Percentiles rank a stretch among this genome's conserved stretches.
Evolutionary conservation across 805 yeast genomes (phyloP).

Genomic region (Phaffomyces antillensis): DNA sequence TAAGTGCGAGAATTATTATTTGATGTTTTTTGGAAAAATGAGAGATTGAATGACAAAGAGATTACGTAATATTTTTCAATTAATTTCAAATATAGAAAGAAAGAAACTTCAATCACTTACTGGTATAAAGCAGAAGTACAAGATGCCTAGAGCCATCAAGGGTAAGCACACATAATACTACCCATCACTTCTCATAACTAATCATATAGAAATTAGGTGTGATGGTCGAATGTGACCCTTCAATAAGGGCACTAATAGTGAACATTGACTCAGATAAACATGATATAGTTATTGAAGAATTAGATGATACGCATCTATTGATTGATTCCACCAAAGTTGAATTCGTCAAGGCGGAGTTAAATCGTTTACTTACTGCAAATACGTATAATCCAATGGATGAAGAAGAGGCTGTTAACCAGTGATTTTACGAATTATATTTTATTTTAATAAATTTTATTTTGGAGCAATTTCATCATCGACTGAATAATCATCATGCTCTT

Average conservation of each 20-base stretch:
- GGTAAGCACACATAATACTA: neutral
- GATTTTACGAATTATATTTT: neutral
- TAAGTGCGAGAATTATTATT: no score
- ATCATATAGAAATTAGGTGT: no score
- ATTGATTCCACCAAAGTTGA: conserved; percentile 74
- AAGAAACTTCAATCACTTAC: no score
- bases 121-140: no score
- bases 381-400: conserved; percentile 81
- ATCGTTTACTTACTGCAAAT: conserved; percentile 69
- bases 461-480: conserved; percentile 8
- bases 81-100: no score
- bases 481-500: neutral
- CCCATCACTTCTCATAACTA: no score
- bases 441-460: neutral
- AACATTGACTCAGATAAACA: conserved; percentile 71
- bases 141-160: neutral
- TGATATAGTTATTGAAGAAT: conserved; percentile 69
- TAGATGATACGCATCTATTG: conserved; percentile 86
- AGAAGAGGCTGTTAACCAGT: conserved; percentile 35
- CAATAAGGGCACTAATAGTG: conserved; percentile 78
- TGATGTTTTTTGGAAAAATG: no score
- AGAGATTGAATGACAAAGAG: no score
- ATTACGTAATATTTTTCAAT: no score
- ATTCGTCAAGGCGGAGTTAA: conserved; percentile 70
- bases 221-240: conserved; percentile 73